These are phyloP conservation scores for Alternaria tenuissima DNA, from an alignment of 2,329 filamentous ascomycete species.

Conservation along the genomic window DNA sequence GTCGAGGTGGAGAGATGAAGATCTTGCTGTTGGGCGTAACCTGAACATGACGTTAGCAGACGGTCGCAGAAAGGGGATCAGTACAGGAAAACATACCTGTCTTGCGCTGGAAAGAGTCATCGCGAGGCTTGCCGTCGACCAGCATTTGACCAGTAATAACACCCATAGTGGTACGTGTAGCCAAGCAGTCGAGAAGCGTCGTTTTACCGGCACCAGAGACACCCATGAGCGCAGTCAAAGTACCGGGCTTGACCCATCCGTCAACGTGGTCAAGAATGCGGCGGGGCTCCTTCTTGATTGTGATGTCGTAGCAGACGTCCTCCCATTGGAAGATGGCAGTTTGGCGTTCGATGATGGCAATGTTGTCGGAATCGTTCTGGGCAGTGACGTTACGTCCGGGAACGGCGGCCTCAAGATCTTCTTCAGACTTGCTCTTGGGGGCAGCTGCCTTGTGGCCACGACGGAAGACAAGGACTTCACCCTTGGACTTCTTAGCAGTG, in stretches of 20 bases:
- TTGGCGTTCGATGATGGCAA: conserved; percentile 65
- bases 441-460: conserved; percentile 54
- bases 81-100: conserved; percentile 63
- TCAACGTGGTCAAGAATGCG: conserved; percentile 85
- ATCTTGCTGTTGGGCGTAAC: conserved; percentile 90
- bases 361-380: conserved; percentile 49
- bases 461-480: conserved; percentile 60
- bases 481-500: conserved; percentile 60
- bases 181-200: conserved; percentile 85
- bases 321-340: conserved; percentile 87
- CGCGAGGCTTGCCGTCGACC: conserved; percentile 77
- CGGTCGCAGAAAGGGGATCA: background rate
- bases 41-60: conserved; percentile 4
- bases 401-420: conserved; percentile 53
- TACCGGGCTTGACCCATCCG: conserved; percentile 94
- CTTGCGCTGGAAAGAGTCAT: conserved; percentile 87
- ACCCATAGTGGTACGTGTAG: conserved; percentile 86
- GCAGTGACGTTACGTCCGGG: conserved; percentile 42
- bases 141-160: conserved; percentile 87
- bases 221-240: conserved; percentile 85
- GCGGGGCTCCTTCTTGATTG: conserved; percentile 79
- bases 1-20: conserved; percentile 84
- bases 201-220: conserved; percentile 95
- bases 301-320: conserved; percentile 79
- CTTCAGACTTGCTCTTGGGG: conserved; percentile 57